Base-by-base conservation (phyloP, 1,139 yeast genomes). In the Taphrina populina region DNA sequence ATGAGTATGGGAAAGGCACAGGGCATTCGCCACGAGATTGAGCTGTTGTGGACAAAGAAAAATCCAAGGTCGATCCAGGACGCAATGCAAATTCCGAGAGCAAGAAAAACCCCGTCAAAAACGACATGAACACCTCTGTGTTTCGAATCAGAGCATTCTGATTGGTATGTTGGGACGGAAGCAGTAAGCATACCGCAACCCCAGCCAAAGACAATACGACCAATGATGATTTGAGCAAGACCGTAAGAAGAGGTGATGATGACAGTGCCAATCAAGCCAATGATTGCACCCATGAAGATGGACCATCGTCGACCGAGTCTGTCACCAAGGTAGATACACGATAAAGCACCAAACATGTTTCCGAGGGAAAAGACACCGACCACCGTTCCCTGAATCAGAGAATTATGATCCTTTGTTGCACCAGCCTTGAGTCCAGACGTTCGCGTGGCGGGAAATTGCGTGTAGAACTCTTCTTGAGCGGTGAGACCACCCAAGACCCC, bases 171-270 rank as follows among this genome's bases (percentile, higher is more conserved):
- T 13, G 95, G 95, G 59, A 84, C 81, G 33, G 90, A 83, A 27
- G 90, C 84, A 20, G 92, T 84, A 66, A 81, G 82, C 67, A 83
- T 67, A 62, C 95, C 95, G 62, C 83, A 82, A 63, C 95, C 95
- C 39, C 82, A 61, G 61, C 95, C 95, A n/a, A 88, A 79, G 40
- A 84, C 71, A 58, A 83, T 80, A 71, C 95, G 77, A 15, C 90
- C 95, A 58, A 83, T 72, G 43, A 84, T 80, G 56, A 85, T 80
- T 64, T 84, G 92, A 30, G 83, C 85, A 58, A 82, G 71, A 53
- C 70, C 70, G 66, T 76, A 76, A n/a, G 90, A 75, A 58, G 81
- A 66, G n/a, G 77, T 72, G 24, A 87, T 83, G 57, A 85, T 73
- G 39, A 79, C 64, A 13, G 88, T 80, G 62, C 94, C 94, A 43